Evolutionary conservation across 2,329 filamentous ascomycete genomes (phyloP), one percentile per base, ranked within the genome.

Genomic region (Grosmannia huntii): DNA sequence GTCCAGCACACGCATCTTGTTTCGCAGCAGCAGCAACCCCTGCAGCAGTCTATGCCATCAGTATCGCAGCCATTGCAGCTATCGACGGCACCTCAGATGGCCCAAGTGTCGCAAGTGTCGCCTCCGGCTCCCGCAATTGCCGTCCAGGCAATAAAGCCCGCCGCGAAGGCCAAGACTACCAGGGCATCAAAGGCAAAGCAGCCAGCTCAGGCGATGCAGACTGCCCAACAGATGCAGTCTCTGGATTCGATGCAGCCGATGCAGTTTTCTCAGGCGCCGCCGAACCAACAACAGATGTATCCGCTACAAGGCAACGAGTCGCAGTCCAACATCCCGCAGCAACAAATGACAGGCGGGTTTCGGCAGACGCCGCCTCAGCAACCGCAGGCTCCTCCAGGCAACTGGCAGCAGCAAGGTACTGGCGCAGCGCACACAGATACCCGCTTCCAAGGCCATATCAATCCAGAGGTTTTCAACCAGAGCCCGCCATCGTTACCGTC

Each of bases 301-400:
- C 54, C 46, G 41, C 54, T 46, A 5, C 50, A 52, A 21, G 27
- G 41, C 3, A n/a, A 9, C 16, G 41, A 52, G 50, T 23, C 25
- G n/a, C 50, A n/a, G 19, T 28, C 50, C 27, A 44, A 44, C 4
- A 55, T 46, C 2, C 21, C 27, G 21, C 53, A 55, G 10, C 41
- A 44, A 19, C 41, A 44, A n/a, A 21, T 44, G 41, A 23, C 28
- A 21, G 31, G 51, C 9, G 23, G 38, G 4, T 55, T 46, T 48
- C 25, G 25, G 19, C 56, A 28, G 6, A 25, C 27, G 11, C 59
- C 64, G 41, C 62, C 27, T 5, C 50, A 27, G 14, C 50, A 53
- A 61, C 3, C 63, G 14, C 54, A 57, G 41, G 33, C 41, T n/a
- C 48, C 25, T 9, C 41, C 11, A 23, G 48, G 36, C 31, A 38